A percentile compares a stretch with the other conserved stretches of the same genome.
These are phyloP conservation scores for Pestalotiopsis sp. DNA, from an alignment of 2,329 filamentous ascomycete species.

Conservation along the genomic window DNA sequence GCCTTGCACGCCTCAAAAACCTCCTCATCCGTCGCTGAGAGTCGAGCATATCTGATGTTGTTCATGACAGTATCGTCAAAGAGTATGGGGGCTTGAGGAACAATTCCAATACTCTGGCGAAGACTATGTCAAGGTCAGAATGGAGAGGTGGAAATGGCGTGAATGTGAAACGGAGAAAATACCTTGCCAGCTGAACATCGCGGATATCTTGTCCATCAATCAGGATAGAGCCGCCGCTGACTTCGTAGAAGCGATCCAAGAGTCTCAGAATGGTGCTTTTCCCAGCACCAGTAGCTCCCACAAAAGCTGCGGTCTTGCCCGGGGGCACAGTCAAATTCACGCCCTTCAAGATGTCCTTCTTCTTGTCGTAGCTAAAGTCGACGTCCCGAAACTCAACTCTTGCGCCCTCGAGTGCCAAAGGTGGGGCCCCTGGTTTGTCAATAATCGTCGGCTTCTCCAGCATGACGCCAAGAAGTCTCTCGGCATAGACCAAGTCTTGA, in stretches of 20 bases:
- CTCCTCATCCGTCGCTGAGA: conserved; percentile 47
- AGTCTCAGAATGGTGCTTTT: conserved; percentile 51
- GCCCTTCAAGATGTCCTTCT: conserved; percentile 56
- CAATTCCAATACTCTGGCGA: conserved; percentile 42
- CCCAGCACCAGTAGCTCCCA: conserved; percentile 58
- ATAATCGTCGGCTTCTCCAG: conserved; percentile 55
- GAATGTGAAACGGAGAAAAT: conserved; percentile 9
- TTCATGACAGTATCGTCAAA: conserved; percentile 58
- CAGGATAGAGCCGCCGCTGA: conserved; percentile 43
- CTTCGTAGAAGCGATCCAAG: conserved; percentile 52
- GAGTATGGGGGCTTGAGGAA: conserved; percentile 44
- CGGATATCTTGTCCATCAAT: conserved; percentile 46
- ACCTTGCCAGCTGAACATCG: conserved; percentile 39
- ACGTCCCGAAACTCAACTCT: conserved; percentile 56
- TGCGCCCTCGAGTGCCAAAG: conserved; percentile 51
- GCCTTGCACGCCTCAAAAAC: conserved; percentile 51
- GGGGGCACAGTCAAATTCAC: conserved; percentile 51
- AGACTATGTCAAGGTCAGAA: conserved; percentile 27
- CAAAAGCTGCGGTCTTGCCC: conserved; percentile 59
- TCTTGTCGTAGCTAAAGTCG: conserved; percentile 59
- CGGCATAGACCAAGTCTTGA: conserved; percentile 57
- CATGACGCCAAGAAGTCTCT: conserved; percentile 59
- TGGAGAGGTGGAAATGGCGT: not conserved
- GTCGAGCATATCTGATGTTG: conserved; percentile 54
- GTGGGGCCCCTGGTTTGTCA: conserved; percentile 50